These are phyloP conservation scores for Lavandula angustifolia DNA, from an alignment of 257 asterid genomes.

Conservation along the genomic window DNA sequence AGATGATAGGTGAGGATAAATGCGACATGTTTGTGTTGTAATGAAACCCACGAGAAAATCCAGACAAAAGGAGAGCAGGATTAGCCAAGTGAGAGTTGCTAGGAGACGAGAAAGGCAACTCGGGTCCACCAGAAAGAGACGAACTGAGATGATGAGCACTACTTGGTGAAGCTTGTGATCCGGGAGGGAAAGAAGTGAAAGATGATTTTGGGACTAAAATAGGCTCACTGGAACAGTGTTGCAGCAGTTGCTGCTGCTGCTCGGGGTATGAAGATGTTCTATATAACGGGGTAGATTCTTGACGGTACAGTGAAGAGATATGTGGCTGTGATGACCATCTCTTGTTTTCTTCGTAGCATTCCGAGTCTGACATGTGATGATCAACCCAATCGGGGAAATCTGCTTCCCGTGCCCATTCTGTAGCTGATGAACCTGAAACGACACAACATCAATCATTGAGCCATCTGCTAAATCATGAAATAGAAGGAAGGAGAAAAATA, in stretches of 20 bases:
- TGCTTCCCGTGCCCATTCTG: slow-evolving; percentile 81
- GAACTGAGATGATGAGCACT: slow-evolving; percentile 50
- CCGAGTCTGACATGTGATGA: slow-evolving; percentile 66
- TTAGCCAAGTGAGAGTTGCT: slow-evolving; percentile 53
- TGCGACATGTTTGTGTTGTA: slow-evolving; percentile 54
- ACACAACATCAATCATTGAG: neutral
- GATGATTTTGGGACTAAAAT: slow-evolving; percentile 72
- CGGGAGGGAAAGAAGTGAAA: slow-evolving; percentile 85
- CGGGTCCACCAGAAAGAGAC: slow-evolving; percentile 61
- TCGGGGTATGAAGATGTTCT: slow-evolving; percentile 83
- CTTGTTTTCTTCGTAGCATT: slow-evolving; percentile 60
- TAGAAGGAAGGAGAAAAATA: neutral
- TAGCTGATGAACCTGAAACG: slow-evolving; percentile 78
- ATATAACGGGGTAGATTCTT: slow-evolving; percentile 60
- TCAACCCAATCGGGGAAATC: slow-evolving; percentile 72
- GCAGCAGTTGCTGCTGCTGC: slow-evolving; percentile 65
- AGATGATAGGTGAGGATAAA: slow-evolving; percentile 42
- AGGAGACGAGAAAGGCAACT: slow-evolving; percentile 50
- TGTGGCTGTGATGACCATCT: slow-evolving; percentile 94
- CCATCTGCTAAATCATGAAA: slow-evolving; percentile 4
- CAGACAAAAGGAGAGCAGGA: slow-evolving; percentile 50
- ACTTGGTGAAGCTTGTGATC: slow-evolving; percentile 60
- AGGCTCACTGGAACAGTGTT: slow-evolving; percentile 84
- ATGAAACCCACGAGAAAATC: slow-evolving; percentile 56
- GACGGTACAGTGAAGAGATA: slow-evolving; percentile 48